Evolutionary conservation across 768 basidiomycete genomes (phyloP).

Genomic region (Boletus huronensis): DNA sequence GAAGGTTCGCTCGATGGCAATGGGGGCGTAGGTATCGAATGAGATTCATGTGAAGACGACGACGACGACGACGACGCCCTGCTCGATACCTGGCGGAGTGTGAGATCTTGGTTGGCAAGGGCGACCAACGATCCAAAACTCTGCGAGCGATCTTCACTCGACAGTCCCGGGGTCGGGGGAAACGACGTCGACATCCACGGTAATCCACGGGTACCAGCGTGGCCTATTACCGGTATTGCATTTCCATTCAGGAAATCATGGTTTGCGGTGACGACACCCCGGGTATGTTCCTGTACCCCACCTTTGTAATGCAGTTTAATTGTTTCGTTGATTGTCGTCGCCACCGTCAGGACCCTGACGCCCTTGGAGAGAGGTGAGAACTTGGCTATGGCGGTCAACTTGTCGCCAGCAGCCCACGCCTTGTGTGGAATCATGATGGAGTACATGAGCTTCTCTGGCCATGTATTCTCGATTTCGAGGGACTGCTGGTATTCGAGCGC

Average conservation of each 20-base stretch:
- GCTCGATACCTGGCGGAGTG: constrained; percentile 14
- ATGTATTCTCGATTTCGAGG: constrained; percentile 93
- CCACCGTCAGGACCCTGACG: constrained; percentile 61
- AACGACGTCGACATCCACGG: background rate
- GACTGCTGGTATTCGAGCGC: constrained; percentile 96
- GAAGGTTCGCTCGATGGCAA: background rate
- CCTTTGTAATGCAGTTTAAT: constrained; percentile 57
- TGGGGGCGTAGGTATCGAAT: background rate
- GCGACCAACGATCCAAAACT: constrained; percentile 13
- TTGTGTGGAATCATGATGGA: constrained; percentile 91
- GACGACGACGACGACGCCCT: constrained; percentile 15
- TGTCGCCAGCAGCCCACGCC: constrained; percentile 91
- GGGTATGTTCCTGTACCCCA: constrained; percentile 56
- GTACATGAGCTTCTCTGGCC: constrained; percentile 98
- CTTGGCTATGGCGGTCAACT: constrained; percentile 76
- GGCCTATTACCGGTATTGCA: constrained; percentile 35
- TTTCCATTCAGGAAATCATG: constrained; percentile 68
- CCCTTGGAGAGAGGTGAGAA: constrained; percentile 88
- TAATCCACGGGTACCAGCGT: background rate
- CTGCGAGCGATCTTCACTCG: constrained; percentile 13
- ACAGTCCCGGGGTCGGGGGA: constrained; percentile 14
- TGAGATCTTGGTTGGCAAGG: constrained; percentile 9
- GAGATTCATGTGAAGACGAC: constrained; percentile 10
- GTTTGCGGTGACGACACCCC: constrained; percentile 55
- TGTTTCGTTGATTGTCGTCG: constrained; percentile 71